Percentiles rank a stretch among this genome's conserved stretches.
These are phyloP conservation scores for Aspergillus quadricinctus DNA, from an alignment of 2,329 filamentous ascomycete genomes.

Conservation along the genomic window DNA sequence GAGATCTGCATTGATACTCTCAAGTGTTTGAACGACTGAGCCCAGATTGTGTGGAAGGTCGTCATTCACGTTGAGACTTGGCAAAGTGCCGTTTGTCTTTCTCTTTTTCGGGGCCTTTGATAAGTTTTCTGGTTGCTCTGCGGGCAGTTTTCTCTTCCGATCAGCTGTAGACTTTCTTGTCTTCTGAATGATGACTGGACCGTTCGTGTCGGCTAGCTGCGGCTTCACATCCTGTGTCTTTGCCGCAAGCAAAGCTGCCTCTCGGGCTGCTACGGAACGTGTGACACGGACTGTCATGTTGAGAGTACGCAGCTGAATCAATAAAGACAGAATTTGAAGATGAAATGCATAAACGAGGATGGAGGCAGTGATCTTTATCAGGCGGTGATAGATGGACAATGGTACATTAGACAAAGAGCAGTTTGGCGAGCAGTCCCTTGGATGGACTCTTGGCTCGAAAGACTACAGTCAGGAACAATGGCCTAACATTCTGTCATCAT, in stretches of 20 bases:
- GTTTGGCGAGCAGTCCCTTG: background rate
- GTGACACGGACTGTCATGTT: constrained; percentile 23
- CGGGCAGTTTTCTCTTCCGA: background rate
- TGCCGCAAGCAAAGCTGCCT: constrained; percentile 15
- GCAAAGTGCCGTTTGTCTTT: constrained; percentile 10
- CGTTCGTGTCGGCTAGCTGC: constrained; percentile 38
- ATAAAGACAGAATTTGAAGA: background rate
- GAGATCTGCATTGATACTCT: background rate
- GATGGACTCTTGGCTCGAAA: background rate
- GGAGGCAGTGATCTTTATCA: background rate
- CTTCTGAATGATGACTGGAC: background rate
- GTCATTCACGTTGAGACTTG: constrained; percentile 25
- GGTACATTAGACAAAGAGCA: background rate
- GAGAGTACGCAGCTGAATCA: background rate
- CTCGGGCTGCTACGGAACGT: constrained; percentile 22
- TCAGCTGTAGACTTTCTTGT: constrained; percentile 1
- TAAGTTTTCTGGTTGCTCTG: constrained; percentile 22
- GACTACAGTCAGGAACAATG: background rate
- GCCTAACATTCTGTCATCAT: background rate
- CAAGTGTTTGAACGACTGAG: constrained; percentile 9
- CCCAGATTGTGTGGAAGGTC: constrained; percentile 57
- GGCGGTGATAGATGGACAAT: background rate
- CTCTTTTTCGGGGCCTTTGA: constrained; percentile 28
- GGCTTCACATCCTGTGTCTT: constrained; percentile 6
- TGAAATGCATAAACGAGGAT: background rate